A percentile compares a stretch with the other conserved stretches of the same genome.
Evolutionary conservation across 371 early-diverging fungal genomes (phyloP).

Genomic region (Zopfochytrium polystomum): DNA sequence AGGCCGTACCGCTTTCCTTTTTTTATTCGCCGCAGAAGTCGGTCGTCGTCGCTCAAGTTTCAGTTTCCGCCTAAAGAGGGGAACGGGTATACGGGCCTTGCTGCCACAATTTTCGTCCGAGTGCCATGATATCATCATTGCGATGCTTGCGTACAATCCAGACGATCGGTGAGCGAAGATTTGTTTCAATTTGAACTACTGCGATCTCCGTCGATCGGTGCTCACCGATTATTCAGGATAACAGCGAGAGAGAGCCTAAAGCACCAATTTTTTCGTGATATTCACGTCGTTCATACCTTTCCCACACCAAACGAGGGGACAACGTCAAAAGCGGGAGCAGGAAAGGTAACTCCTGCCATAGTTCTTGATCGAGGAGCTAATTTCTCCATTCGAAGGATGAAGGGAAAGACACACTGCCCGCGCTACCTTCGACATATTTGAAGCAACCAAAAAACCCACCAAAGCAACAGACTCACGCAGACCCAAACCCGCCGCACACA

Average conservation of each 20-base stretch:
- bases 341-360: neutral
- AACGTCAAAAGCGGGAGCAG: constrained; percentile 7
- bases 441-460: neutral
- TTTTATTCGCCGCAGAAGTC: constrained; percentile 22
- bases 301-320: constrained; percentile 3
- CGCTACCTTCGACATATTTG: constrained; percentile 2
- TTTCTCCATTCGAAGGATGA: neutral
- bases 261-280: constrained; percentile 81
- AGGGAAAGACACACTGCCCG: neutral
- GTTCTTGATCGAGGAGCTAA: neutral
- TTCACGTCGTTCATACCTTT: constrained; percentile 23
- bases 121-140: constrained; percentile 44
- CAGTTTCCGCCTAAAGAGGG: constrained; percentile 49
- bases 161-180: constrained; percentile 39
- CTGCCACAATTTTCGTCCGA: constrained; percentile 43
- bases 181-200: neutral
- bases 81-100: constrained; percentile 40
- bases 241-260: constrained; percentile 76
- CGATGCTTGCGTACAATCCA: constrained; percentile 47
- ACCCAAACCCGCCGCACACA: constrained; percentile 2
- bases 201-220: neutral
- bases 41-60: constrained; percentile 35
- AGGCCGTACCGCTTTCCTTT: constrained; percentile 6
- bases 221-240: constrained; percentile 50
- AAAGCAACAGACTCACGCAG: neutral